Evolutionary conservation across 139 green algal genomes (phyloP).

Genomic region (Micractinium conductrix): DNA sequence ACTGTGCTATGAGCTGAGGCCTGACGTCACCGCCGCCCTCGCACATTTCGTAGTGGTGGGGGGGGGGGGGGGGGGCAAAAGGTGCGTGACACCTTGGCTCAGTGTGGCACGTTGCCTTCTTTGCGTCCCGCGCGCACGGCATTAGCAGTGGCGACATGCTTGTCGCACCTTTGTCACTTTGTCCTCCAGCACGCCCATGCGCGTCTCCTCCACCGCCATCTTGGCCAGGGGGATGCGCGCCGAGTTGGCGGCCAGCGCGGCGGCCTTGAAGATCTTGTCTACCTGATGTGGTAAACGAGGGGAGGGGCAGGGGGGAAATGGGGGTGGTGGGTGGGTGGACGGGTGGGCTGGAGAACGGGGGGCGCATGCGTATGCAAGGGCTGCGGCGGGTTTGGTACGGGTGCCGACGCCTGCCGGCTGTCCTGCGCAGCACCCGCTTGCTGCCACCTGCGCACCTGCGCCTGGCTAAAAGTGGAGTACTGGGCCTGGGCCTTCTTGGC

Average conservation of each 20-base stretch:
- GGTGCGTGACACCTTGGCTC: too few relatives aligned
- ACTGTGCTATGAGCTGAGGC: too few relatives aligned
- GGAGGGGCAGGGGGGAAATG: not conserved
- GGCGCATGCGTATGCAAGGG: not conserved
- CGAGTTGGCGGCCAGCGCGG: slow-evolving; percentile 61
- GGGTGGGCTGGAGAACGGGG: not conserved
- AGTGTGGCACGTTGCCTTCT: too few relatives aligned
- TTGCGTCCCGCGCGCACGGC: too few relatives aligned
- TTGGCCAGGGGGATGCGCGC: slow-evolving; percentile 65
- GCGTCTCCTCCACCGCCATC: slow-evolving; percentile 71
- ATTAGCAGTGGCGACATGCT: slow-evolving; percentile 26
- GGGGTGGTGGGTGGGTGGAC: not conserved
- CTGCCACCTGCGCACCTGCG: slow-evolving; percentile 44
- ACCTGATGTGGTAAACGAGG: not conserved
- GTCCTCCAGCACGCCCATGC: slow-evolving; percentile 65
- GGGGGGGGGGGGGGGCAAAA: too few relatives aligned
- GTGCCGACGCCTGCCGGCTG: not conserved
- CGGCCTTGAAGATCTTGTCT: slow-evolving; percentile 53
- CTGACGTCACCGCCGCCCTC: too few relatives aligned
- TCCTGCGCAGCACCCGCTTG: not conserved
- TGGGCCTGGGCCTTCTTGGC: slow-evolving; percentile 45
- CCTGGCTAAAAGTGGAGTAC: slow-evolving; percentile 59
- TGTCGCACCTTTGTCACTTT: slow-evolving; percentile 71
- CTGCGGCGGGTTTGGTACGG: too few relatives aligned
- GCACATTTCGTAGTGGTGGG: too few relatives aligned